Evolutionary conservation across 257 asterid species (phyloP).

Genomic region (Przewalskia tangutica): DNA sequence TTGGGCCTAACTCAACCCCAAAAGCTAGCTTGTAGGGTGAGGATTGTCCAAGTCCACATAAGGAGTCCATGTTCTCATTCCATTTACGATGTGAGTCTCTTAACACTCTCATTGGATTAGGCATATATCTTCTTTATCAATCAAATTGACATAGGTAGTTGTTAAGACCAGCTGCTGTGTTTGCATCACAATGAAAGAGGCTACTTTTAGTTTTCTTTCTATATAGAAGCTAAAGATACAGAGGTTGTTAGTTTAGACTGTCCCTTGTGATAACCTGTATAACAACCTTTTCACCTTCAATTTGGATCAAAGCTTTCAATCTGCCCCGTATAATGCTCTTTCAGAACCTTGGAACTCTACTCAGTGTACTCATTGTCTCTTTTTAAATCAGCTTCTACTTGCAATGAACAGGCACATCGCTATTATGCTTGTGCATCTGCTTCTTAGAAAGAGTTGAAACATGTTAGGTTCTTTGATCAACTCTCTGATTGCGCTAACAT

Average conservation of each 20-base stretch:
- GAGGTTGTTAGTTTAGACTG: not conserved
- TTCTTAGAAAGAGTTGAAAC: not conserved
- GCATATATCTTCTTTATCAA: not conserved
- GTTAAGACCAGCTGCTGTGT: not conserved
- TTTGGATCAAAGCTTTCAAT: not conserved
- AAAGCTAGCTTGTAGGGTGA: no score
- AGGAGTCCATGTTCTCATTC: no score
- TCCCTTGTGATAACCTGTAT: not conserved
- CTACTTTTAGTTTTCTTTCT: not conserved
- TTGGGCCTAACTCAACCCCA: no score
- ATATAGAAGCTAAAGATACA: not conserved
- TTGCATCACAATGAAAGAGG: not conserved
- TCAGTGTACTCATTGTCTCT: not conserved
- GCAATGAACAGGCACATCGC: not conserved
- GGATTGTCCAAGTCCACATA: no score
- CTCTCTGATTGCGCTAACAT: not conserved
- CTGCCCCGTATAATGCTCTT: not conserved
- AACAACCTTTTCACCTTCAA: not conserved
- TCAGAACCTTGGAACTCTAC: not conserved
- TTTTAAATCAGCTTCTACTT: not conserved
- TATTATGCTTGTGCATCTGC: not conserved
- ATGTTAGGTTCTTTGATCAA: not conserved
- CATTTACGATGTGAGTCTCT: no score
- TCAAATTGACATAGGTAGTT: not conserved
- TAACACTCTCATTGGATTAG: not conserved